Evolutionary conservation across 2,329 filamentous ascomycete genomes (phyloP).

Genomic region (Lecanoromycetidae sp.): DNA sequence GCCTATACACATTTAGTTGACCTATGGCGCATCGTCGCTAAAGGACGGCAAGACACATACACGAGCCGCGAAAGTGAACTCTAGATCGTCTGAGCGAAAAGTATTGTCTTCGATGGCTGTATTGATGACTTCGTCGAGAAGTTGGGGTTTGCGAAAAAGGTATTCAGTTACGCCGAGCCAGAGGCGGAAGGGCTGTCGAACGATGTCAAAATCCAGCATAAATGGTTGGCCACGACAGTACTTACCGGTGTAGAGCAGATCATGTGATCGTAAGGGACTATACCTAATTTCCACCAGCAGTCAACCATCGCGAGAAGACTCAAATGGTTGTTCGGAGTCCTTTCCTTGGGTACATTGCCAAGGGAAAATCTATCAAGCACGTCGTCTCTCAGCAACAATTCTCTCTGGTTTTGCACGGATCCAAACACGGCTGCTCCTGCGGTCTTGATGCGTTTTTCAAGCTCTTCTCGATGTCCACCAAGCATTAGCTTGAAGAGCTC

Average conservation of each 20-base stretch:
- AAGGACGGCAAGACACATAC: constrained; percentile 27
- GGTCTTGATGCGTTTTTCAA: constrained; percentile 61
- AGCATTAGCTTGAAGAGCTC: constrained; percentile 97
- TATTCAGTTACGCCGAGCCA: constrained; percentile 97
- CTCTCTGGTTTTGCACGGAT: constrained; percentile 39
- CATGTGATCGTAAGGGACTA: constrained; percentile 98
- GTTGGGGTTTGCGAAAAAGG: constrained; percentile 68
- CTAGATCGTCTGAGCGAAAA: constrained; percentile 88
- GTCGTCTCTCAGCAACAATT: constrained; percentile 64
- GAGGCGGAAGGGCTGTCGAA: constrained; percentile 84
- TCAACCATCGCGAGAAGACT: constrained; percentile 93
- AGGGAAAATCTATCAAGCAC: constrained; percentile 83
- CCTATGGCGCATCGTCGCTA: not conserved
- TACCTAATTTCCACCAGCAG: constrained; percentile 89
- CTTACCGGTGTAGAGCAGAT: constrained; percentile 85
- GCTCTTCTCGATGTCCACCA: constrained; percentile 62
- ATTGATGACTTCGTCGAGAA: constrained; percentile 73
- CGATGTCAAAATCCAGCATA: too few species aligned
- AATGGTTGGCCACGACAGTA: constrained; percentile 17
- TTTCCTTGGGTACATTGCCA: constrained; percentile 53
- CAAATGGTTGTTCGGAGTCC: constrained; percentile 82
- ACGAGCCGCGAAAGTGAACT: constrained; percentile 92
- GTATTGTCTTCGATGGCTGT: constrained; percentile 81
- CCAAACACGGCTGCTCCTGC: constrained; percentile 65
- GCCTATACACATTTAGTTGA: constrained; percentile 36